A percentile compares a stretch with the other conserved stretches of the same genome.
These are phyloP conservation scores for Rosa lucieae DNA, from an alignment of 306 rosid species.

Conservation along the genomic window DNA sequence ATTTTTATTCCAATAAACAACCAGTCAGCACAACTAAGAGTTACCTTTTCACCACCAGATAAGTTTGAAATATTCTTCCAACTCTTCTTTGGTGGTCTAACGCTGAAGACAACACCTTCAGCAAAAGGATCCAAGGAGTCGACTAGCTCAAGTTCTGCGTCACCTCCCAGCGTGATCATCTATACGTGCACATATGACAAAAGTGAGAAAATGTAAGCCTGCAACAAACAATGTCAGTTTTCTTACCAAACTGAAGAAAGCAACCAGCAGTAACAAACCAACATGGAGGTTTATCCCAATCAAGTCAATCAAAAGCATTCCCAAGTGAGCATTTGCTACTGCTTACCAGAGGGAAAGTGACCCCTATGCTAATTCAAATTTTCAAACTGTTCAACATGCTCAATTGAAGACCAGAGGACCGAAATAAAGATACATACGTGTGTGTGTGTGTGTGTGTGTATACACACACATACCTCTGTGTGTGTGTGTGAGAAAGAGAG, in stretches of 20 bases:
- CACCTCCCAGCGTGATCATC: slow-evolving; percentile 99
- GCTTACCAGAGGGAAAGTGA: neutral
- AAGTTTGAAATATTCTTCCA: slow-evolving; percentile 97
- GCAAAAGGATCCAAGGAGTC: slow-evolving; percentile 98
- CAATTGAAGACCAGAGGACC: neutral
- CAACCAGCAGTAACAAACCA: neutral
- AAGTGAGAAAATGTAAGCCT: neutral
- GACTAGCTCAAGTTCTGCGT: slow-evolving; percentile 95
- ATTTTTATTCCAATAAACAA: neutral
- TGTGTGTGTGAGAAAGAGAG: neutral
- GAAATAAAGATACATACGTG: slow-evolving; percentile 26
- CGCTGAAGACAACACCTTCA: slow-evolving; percentile 96
- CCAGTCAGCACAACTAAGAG: neutral
- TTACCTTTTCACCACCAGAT: slow-evolving; percentile 98
- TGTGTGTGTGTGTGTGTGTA: neutral
- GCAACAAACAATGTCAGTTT: neutral
- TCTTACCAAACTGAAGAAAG: neutral
- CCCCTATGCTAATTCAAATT: neutral
- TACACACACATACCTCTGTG: too few relatives aligned
- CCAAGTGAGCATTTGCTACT: neutral
- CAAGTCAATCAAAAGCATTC: neutral
- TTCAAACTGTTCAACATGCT: neutral
- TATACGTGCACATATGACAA: slow-evolving; percentile 1
- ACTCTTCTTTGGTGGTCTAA: slow-evolving; percentile 96
- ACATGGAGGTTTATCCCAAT: neutral